Evolutionary conservation across 768 basidiomycete genomes (phyloP), one percentile per base, ranked within the genome.

Genomic region (Hericium coralloides): DNA sequence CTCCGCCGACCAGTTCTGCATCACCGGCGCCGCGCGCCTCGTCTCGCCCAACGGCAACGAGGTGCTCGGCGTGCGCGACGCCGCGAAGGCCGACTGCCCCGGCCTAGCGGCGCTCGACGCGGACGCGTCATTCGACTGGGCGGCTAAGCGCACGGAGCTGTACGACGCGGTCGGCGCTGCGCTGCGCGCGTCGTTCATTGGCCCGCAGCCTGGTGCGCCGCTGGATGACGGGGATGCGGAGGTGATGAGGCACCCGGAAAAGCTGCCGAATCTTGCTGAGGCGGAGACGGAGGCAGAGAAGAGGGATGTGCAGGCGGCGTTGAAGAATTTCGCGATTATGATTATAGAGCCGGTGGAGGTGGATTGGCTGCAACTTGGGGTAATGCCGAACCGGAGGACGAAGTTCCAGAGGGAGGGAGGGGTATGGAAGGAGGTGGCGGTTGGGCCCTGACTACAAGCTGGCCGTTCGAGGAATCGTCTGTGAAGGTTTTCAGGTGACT

Each of bases 101-200:
- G 66, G 56, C 12, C 64, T 59, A 37, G 52, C 20, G 12, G 56
- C 61, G 38, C 58, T 69, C 26, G 62, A 63, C 36, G 55, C 50
- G 2, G 26, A 31, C 8, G 43, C 55, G 2, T 63, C 61, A 20
- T 79, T 79, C 61, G 78, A 85, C 62, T 90, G 87, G 90, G 87
- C 88, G 63, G 69, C 67, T 18, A 78, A 84, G 69, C 76, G 91
- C 17, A 55, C 70, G n/a, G 76, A 77, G 49, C 66, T 78, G 36
- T 94, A 89, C 67, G 75, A 79, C 57, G 68, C 59, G 49, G 76
- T 92, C 76, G 78, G 77, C 47, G 76, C 73, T 2, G 69, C 74
- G 49, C 80, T 91, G 81, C 82, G 79, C 60, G 90, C 90, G 22
- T 74, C 73, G 43, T 94, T 88, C 83, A 82, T 79, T 59, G 74